phyloP scores from a whole-genome alignment of 2,329 filamentous ascomycete genomes.

The Hypoxylon sp. region DNA sequence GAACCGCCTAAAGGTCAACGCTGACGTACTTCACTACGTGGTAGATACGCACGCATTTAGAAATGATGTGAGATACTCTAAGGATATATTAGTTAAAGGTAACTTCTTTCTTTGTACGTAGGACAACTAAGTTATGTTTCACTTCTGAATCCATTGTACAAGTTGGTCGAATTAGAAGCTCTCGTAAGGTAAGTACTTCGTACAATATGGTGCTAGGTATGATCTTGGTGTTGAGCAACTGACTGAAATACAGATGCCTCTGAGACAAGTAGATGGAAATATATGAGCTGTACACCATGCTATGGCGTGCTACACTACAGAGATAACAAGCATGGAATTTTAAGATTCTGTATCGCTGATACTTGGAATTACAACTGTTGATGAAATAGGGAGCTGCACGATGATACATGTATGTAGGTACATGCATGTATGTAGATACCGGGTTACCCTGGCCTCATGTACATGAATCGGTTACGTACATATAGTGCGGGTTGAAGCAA shows the following conservation, averaged over 20 bases:
- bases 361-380: not conserved
- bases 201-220: not conserved
- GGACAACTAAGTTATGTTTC: constrained; percentile 18
- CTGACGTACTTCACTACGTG: constrained; percentile 40
- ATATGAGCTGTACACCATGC: not conserved
- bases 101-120: constrained; percentile 3
- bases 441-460: not conserved
- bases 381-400: not conserved
- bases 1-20: constrained; percentile 14
- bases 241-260: not conserved
- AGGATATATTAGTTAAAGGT: constrained; percentile 9
- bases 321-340: not conserved
- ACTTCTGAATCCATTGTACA: constrained; percentile 8
- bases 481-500: not conserved
- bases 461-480: not conserved
- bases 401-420: not conserved
- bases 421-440: not conserved
- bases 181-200: not conserved
- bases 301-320: not conserved
- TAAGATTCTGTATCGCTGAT: not conserved
- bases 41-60: constrained; percentile 19
- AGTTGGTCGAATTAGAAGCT: constrained; percentile 10
- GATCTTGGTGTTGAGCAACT: constrained; percentile 3
- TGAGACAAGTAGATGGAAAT: not conserved
- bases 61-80: constrained; percentile 2